Evolutionary conservation across 2,329 filamentous ascomycete species (phyloP), one percentile per base, ranked within the genome.

Genomic region (Penicillium nordicum): DNA sequence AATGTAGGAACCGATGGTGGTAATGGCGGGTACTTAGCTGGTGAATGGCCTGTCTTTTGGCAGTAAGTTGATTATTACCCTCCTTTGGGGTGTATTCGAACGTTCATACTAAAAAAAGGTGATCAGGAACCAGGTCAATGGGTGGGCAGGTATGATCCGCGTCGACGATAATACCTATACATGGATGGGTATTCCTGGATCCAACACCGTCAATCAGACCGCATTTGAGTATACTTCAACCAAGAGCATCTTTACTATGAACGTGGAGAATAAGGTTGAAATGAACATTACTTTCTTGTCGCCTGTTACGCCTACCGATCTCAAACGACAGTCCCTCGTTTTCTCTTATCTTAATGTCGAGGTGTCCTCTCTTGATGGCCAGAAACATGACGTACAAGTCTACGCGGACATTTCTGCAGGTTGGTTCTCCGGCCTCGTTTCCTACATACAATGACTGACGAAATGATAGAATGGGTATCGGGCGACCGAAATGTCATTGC

Each of bases 361-460:
- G 10, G 84, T 88, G 7, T 72, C 72, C 36, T 88, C 88, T 1
- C 66, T 83, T 2, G 88, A 92, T 70, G 86, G 85, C 11, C 68
- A 68, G 3, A 63, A 76, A 1, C 88, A 92, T 69, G 74, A 82
- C 42, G 85, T 91, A 1, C 83, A 90, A 66, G 66, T 92, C 5
- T 92, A 92, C 67, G 80, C 86, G 25, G 89, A 92, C 67, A 85
- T 90, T 38, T 86, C 87, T 50, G 86, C 84, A 53, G 85, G 85
- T 87, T 69, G 69, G 80, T 70, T 29, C 25, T 29, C 8, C 25
- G 11, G 25, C 11, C 8, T 7, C 16, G 10, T 4, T 25, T n/a
- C 8, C 16, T 27, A 18, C 3, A 36, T 29, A 10, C 36, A 11
- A 7, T 38, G 18, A 46, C 59, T 68, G 42, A 69, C 42, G 11